Evolutionary conservation across 441 rosid species (phyloP).

Genomic region (Populus hybrid): DNA sequence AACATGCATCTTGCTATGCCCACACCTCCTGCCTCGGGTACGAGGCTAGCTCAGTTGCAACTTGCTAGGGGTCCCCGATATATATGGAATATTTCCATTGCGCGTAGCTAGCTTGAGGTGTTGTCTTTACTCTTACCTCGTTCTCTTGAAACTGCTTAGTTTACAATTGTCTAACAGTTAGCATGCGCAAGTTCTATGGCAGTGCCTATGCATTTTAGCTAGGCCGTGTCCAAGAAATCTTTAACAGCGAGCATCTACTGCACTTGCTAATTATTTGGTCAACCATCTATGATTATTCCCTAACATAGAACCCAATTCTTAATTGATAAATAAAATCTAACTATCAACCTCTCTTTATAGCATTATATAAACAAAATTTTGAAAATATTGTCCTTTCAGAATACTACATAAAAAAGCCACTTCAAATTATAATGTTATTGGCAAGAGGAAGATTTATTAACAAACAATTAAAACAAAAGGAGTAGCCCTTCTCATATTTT

Average conservation of each 20-base stretch:
- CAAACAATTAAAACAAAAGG: no score
- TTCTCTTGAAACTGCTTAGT: conserved; percentile 8
- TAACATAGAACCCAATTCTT: not conserved
- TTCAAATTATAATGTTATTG: no score
- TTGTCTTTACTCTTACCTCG: conserved; percentile 24
- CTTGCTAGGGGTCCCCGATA: conserved; percentile 23
- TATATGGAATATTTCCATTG: not conserved
- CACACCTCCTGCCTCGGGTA: conserved; percentile 22
- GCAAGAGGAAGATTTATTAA: no score
- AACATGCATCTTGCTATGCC: conserved; percentile 30
- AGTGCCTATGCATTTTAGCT: not conserved
- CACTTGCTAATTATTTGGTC: not conserved
- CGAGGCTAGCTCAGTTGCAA: conserved; percentile 14
- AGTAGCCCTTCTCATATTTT: no score
- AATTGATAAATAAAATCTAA: no score
- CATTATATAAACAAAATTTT: no score
- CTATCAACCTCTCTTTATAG: no score
- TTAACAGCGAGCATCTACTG: not conserved
- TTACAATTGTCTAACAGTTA: not conserved
- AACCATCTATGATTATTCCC: not conserved
- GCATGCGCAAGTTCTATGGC: not conserved
- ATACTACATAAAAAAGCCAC: no score
- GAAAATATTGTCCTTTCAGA: no score
- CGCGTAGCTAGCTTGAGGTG: not conserved
- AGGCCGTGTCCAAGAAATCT: not conserved